Evolutionary conservation across 495 filamentous ascomycete species (phyloP).

Genomic region (Trichoderma reesei): DNA sequence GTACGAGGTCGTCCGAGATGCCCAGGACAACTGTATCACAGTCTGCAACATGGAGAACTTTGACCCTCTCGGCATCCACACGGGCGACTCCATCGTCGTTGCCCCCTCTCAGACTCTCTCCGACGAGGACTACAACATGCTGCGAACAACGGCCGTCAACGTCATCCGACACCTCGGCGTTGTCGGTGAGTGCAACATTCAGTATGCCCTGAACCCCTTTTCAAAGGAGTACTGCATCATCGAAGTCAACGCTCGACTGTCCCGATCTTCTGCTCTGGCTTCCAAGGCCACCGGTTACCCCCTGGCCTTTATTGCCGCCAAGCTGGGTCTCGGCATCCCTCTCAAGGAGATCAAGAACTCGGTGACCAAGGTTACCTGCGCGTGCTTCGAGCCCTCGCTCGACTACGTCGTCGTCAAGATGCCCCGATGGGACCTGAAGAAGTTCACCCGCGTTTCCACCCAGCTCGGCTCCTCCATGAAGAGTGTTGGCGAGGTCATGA

Average conservation of each 20-base stretch:
- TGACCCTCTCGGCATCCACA: conserved; percentile 95
- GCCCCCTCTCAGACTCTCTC: conserved; percentile 91
- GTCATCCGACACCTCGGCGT: conserved; percentile 95
- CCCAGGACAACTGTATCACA: conserved; percentile 95
- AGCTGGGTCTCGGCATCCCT: conserved; percentile 87
- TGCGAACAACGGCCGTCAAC: conserved; percentile 96
- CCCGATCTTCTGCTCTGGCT: conserved; percentile 85
- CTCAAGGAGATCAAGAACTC: conserved; percentile 95
- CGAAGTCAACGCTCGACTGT: conserved; percentile 95
- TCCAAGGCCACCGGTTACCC: conserved; percentile 98
- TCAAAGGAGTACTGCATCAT: conserved; percentile 98
- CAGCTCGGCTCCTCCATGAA: conserved; percentile 97
- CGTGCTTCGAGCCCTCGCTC: conserved; percentile 97
- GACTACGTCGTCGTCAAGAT: conserved; percentile 99
- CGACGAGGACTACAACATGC: conserved; percentile 98
- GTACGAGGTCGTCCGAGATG: conserved; percentile 96
- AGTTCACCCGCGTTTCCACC: conserved; percentile 93
- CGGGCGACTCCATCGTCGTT: conserved; percentile 96
- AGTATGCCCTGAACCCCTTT: conserved; percentile 95
- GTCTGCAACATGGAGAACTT: conserved; percentile 99
- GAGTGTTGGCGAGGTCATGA: conserved; percentile 99
- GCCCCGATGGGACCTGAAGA: conserved; percentile 96
- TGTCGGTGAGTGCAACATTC: conserved; percentile 97
- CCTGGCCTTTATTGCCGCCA: conserved; percentile 90
- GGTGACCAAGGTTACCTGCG: conserved; percentile 91